Evolutionary conservation across 352 stramenopile species (phyloP), one percentile per base, ranked within the genome.

Genomic region (Globisporangium echinulatum): DNA sequence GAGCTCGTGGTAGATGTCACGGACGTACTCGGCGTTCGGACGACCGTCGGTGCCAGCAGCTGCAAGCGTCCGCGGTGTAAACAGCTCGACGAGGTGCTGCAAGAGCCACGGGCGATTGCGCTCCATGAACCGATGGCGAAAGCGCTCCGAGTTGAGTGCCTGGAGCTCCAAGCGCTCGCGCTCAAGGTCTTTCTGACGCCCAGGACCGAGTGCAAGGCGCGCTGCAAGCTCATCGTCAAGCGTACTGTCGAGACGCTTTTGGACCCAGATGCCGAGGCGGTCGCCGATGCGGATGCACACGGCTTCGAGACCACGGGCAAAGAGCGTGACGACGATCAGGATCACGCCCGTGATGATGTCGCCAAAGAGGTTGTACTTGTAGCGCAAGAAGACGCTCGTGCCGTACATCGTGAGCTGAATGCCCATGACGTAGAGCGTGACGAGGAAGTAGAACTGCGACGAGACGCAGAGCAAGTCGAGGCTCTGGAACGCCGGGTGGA

Each of bases 71-170:
- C 94, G 74, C 11, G 96, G 95, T 36, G 96, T 99, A 54, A 99
- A 91, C 17, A 99, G 75, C 66, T 99, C 95, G 1, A 94, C 86
- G 14, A 99, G 75, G 71, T 99, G 96, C 62, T 98, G 92, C 14
- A 99, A 67, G 36, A 99, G 91, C 96, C 96, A 99, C 17, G 96
- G 96, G 0, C 92, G 78, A 71, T 99, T 99, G 50, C 94, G 88
- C 50, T 99, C 94, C 42, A 99, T 79, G 67, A 99, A 99, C 11
- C 96, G 85, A 62, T 98, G 94, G 10, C 96, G 82, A 70, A 99
- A 99, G 13, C 90, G 75, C 67, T 98, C 96, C 64, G 88, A 98
- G 73, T 99, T 99, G 62, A 99, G 81, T 17, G 94, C 96, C 54
- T 97, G 84, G 14, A 98, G 75, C 67, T 99, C 96, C 47, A 98